Conservation (phyloP, 169 alveolate genomes). For the Cryptosporidium felis region DNA sequence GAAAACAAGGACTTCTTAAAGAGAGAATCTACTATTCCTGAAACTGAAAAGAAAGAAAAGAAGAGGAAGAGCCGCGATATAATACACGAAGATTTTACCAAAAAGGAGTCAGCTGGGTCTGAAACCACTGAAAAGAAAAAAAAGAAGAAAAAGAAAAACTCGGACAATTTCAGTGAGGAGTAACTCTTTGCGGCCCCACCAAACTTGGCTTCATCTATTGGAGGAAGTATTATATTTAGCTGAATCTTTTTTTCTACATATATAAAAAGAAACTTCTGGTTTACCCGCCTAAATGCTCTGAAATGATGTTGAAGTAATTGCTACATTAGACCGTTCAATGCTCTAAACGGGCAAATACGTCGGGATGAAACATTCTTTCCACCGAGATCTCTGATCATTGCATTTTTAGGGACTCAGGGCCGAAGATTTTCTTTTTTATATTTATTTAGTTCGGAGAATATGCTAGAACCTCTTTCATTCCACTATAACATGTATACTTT, state of each 20-base stretch:
- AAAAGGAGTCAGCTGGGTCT: neutral
- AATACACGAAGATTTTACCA: neutral
- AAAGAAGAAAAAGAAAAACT: neutral
- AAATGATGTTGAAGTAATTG: conserved; percentile 24
- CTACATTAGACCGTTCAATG: conserved; percentile 60
- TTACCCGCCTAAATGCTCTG: too few species aligned
- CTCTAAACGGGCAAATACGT: neutral
- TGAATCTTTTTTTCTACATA: too few species aligned
- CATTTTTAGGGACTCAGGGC: neutral
- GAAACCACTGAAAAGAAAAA: neutral
- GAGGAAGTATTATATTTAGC: too few species aligned
- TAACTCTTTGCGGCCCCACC: too few species aligned
- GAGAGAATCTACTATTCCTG: conserved; percentile 41
- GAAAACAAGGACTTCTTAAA: conserved; percentile 66
- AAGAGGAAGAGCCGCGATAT: conserved; percentile 70
- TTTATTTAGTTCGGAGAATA: too few species aligned
- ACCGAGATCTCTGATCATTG: conserved; percentile 71
- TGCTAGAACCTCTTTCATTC: too few species aligned
- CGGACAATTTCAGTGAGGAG: too few species aligned
- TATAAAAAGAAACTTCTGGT: too few species aligned
- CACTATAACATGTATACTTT: too few species aligned
- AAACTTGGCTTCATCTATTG: too few species aligned
- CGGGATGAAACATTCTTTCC: conserved; percentile 50
- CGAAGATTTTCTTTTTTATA: too few species aligned
- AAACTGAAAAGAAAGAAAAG: conserved; percentile 71